These are phyloP conservation scores for Pyrus pyrifolia DNA, from an alignment of 306 rosid species.

Conservation along the genomic window DNA sequence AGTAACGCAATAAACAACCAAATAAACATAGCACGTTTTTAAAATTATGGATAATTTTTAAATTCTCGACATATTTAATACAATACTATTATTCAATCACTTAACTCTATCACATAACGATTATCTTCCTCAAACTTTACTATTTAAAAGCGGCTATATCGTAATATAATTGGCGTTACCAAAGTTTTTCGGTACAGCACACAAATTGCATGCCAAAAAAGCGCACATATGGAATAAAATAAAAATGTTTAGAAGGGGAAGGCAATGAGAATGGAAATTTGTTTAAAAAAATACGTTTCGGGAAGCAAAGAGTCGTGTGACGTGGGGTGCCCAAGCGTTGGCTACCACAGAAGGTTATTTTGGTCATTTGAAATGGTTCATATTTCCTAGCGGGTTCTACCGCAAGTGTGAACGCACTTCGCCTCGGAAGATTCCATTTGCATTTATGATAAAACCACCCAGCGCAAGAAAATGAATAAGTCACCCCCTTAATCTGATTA, in stretches of 20 bases:
- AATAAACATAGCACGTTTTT: too few species aligned
- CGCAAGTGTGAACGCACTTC: conserved; percentile 23
- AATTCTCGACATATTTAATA: too few species aligned
- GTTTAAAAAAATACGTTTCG: too few species aligned
- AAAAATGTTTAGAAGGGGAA: too few species aligned
- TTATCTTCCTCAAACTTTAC: too few species aligned
- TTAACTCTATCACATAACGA: too few species aligned
- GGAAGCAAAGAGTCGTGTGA: not conserved
- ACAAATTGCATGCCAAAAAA: not conserved
- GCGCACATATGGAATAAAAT: not conserved
- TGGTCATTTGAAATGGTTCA: not conserved
- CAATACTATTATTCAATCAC: not conserved
- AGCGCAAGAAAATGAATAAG: not conserved
- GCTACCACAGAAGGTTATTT: not conserved
- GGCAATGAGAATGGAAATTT: not conserved
- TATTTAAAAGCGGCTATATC: too few species aligned
- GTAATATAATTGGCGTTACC: not conserved
- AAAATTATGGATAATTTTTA: too few species aligned
- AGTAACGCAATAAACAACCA: too few species aligned
- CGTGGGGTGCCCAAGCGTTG: not conserved
- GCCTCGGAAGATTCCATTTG: conserved; percentile 22
- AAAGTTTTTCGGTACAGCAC: not conserved
- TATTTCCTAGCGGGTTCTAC: not conserved
- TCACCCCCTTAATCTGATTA: conserved; percentile 2
- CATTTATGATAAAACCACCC: not conserved